These are phyloP conservation scores for Rhodotorula sp. DNA, from an alignment of 1,284 basidiomycete species.

Conservation along the genomic window DNA sequence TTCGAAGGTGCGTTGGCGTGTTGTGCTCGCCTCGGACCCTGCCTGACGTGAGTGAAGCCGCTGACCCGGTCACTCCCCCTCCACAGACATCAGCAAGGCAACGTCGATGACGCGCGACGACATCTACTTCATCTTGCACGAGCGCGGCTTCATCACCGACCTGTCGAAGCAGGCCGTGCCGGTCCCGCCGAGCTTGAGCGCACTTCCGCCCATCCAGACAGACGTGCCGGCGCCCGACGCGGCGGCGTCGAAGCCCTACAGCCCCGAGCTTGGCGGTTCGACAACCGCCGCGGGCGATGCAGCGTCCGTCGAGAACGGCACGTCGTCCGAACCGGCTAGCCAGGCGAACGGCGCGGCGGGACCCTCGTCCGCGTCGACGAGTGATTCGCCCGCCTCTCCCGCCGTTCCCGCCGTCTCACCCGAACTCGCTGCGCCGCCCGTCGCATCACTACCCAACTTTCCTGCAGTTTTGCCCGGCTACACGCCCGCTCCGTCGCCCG, in stretches of 20 bases:
- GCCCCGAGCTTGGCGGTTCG: no score
- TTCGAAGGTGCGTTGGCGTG: slow-evolving; percentile 17
- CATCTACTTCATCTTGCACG: slow-evolving; percentile 72
- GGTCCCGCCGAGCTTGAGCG: slow-evolving; percentile 32
- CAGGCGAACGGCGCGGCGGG: not conserved
- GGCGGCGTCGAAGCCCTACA: not conserved
- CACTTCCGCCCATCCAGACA: slow-evolving; percentile 29
- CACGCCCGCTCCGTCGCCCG: no score
- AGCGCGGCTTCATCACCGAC: slow-evolving; percentile 73
- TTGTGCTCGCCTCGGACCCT: not conserved
- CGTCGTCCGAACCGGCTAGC: no score
- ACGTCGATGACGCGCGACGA: slow-evolving; percentile 94
- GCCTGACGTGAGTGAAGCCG: not conserved
- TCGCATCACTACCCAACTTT: not conserved
- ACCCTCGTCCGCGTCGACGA: not conserved
- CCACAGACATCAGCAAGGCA: slow-evolving; percentile 74
- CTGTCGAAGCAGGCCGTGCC: slow-evolving; percentile 35
- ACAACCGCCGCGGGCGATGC: no score
- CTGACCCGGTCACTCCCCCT: not conserved
- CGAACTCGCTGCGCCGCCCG: not conserved
- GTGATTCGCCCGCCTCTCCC: no score
- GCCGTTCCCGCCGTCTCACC: not conserved
- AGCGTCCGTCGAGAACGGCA: not conserved
- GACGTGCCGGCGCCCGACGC: no score
- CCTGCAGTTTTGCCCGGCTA: no score